These are phyloP conservation scores for Apiosordaria backusii DNA, from an alignment of 495 filamentous ascomycete genomes.

Conservation along the genomic window DNA sequence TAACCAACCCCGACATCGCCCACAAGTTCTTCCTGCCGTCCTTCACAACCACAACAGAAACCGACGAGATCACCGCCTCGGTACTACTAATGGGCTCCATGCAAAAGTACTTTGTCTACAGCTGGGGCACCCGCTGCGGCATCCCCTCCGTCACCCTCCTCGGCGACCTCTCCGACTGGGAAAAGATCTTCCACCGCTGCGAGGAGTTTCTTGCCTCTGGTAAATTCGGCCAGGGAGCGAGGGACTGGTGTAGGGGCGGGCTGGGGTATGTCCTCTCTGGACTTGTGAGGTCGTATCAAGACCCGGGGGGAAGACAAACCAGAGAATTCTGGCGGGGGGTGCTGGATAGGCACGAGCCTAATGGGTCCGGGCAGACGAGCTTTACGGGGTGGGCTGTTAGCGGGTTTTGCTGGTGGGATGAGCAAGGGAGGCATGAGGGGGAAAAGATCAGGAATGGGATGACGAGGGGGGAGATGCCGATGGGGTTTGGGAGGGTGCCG, in stretches of 20 bases:
- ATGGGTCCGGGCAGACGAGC: constrained; percentile 36
- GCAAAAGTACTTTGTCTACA: constrained; percentile 30
- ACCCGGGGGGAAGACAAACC: constrained; percentile 26
- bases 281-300: constrained; percentile 34
- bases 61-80: constrained; percentile 28
- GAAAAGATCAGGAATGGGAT: constrained; percentile 20
- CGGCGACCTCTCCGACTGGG: constrained; percentile 33
- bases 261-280: constrained; percentile 35
- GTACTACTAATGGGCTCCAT: constrained; percentile 35
- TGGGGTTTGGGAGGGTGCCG: constrained; percentile 37
- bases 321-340: constrained; percentile 38
- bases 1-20: constrained; percentile 35
- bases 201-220: constrained; percentile 10
- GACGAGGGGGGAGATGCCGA: constrained; percentile 34
- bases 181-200: constrained; percentile 18
- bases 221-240: constrained; percentile 34
- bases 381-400: constrained; percentile 42
- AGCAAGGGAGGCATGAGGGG: constrained; percentile 24
- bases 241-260: constrained; percentile 26
- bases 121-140: constrained; percentile 27
- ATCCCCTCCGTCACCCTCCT: constrained; percentile 39
- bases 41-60: constrained; percentile 34
- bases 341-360: constrained; percentile 29
- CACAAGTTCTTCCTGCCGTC: constrained; percentile 30
- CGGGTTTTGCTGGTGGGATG: constrained; percentile 44